These are phyloP conservation scores for Dactylorhiza incarnata DNA, from an alignment of 106 monocot species.

Conservation along the genomic window DNA sequence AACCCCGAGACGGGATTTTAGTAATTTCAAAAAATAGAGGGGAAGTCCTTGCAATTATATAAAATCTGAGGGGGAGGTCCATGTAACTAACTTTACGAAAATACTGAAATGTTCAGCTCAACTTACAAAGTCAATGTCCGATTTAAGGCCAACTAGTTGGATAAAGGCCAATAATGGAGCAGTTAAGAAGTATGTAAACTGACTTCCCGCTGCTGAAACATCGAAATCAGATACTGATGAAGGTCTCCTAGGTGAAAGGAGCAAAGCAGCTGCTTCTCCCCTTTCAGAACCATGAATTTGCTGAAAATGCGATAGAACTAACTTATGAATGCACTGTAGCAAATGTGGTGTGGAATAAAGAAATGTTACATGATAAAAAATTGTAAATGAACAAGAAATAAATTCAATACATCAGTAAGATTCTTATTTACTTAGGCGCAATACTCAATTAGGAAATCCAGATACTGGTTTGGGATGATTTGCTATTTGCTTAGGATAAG, in stretches of 20 bases:
- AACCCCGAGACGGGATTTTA: no score
- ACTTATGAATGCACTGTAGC: not conserved
- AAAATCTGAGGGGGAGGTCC: no score
- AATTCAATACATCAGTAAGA: not conserved
- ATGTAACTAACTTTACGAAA: no score
- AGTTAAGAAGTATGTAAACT: slow-evolving; percentile 90
- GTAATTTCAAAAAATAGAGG: no score
- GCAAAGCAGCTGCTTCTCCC: slow-evolving; percentile 69
- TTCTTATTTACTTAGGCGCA: not conserved
- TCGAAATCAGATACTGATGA: slow-evolving; percentile 33
- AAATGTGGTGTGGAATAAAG: not conserved
- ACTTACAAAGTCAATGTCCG: slow-evolving; percentile 56
- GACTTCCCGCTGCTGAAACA: slow-evolving; percentile 44
- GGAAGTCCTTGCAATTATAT: no score
- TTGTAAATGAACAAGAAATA: not conserved
- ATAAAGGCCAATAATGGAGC: slow-evolving; percentile 83
- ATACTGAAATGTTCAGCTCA: not conserved
- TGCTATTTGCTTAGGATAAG: not conserved
- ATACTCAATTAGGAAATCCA: not conserved
- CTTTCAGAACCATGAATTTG: slow-evolving; percentile 73
- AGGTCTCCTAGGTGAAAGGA: slow-evolving; percentile 70
- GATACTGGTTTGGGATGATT: not conserved
- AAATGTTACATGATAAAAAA: slow-evolving; percentile 2
- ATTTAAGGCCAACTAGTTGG: slow-evolving; percentile 54
- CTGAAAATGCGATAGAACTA: slow-evolving; percentile 29